phyloP scores from a whole-genome alignment of 192 early-diverging fungal genomes.

The Umbelopsis sp. region DNA sequence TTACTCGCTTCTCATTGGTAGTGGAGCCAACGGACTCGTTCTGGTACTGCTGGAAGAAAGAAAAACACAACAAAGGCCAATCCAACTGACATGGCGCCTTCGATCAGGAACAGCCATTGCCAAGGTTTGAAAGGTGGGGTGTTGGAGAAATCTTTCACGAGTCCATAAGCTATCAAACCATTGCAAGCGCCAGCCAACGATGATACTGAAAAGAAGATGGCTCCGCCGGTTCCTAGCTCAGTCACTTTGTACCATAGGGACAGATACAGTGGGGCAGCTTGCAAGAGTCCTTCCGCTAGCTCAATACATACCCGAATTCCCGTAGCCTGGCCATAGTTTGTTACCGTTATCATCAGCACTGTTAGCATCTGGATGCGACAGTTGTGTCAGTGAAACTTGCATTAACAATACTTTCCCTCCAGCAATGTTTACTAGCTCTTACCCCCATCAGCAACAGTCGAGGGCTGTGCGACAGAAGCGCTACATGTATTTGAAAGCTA shows the following conservation, averaged over 20 bases:
- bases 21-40: conserved; percentile 22
- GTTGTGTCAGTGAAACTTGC: conserved; percentile 10
- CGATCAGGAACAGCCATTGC: conserved; percentile 40
- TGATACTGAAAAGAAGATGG: conserved; percentile 16
- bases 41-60: conserved; percentile 43
- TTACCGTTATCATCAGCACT: conserved; percentile 8
- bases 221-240: conserved; percentile 17
- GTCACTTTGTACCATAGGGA: conserved; percentile 17
- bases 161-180: conserved; percentile 20
- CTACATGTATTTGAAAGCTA: conserved; percentile 11
- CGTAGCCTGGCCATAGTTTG: conserved; percentile 8
- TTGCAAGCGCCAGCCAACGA: conserved; percentile 19
- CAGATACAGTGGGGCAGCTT: conserved; percentile 17
- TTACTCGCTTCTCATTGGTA: conserved; percentile 9
- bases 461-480: conserved; percentile 8
- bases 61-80: conserved; percentile 41
- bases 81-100: conserved; percentile 48
- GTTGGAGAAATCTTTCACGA: background rate
- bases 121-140: background rate
- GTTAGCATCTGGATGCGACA: conserved; percentile 6
- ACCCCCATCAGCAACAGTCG: conserved; percentile 1
- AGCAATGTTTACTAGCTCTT: conserved; percentile 1
- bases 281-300: conserved; percentile 8
- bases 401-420: conserved; percentile 7
- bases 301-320: conserved; percentile 12